Percentiles rank a stretch among this genome's conserved stretches.
These are phyloP conservation scores for Talaromyces sp. DNA, from an alignment of 2,329 filamentous ascomycete genomes.

Conservation along the genomic window DNA sequence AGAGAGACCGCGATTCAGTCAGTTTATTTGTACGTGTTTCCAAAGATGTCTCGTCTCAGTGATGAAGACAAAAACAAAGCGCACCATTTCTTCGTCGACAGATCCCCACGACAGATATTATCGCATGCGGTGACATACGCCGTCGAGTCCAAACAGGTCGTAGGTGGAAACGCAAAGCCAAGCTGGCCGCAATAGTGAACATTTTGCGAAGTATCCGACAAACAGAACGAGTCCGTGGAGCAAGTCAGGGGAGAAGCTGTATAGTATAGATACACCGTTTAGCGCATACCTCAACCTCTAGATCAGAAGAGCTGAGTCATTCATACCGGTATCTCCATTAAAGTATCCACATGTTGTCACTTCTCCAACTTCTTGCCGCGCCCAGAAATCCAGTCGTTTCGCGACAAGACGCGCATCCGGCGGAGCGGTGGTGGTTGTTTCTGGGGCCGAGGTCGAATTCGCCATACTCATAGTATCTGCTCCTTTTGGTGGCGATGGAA, in stretches of 20 bases:
- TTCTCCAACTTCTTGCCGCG: neutral
- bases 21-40: neutral
- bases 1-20: neutral
- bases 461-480: neutral
- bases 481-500: neutral
- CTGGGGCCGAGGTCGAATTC: neutral
- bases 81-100: neutral
- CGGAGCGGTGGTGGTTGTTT: neutral
- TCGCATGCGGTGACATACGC: neutral
- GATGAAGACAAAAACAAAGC: neutral
- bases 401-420: neutral
- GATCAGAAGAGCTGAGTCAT: neutral
- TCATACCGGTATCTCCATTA: neutral
- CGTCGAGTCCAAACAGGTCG: neutral
- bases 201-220: neutral
- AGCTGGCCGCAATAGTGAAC: neutral
- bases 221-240: neutral
- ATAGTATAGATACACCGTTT: neutral
- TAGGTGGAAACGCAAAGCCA: neutral
- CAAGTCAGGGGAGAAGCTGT: neutral
- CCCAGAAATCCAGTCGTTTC: neutral
- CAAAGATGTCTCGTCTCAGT: neutral
- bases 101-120: neutral
- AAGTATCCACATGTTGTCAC: neutral
- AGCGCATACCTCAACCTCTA: neutral